A percentile compares a stretch with the other conserved stretches of the same genome.
Evolutionary conservation across 345 rosid genomes (phyloP).

Genomic region (Salix suchowensis): DNA sequence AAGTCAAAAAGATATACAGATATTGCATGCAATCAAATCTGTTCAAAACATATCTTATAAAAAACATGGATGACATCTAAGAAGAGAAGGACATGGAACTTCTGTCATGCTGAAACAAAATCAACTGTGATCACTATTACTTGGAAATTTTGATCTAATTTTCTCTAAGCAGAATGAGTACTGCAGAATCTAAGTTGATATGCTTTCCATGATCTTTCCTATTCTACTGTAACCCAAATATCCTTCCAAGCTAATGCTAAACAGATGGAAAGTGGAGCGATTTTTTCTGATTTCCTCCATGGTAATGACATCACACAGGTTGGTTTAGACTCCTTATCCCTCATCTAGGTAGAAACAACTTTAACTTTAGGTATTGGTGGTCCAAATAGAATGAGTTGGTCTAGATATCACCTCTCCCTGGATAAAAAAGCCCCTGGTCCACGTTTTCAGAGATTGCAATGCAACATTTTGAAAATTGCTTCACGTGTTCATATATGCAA

Average conservation of each 20-base stretch:
- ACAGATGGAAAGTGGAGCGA: background rate
- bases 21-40: background rate
- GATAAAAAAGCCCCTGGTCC: background rate
- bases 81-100: slow-evolving; percentile 5
- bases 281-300: no score
- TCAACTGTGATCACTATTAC: background rate
- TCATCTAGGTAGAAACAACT: no score
- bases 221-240: background rate
- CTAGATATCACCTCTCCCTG: background rate
- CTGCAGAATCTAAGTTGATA: background rate
- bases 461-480: background rate
- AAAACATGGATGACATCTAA: slow-evolving; percentile 7
- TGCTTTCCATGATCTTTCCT: background rate
- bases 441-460: background rate
- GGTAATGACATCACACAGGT: no score
- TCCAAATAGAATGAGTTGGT: no score
- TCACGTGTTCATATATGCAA: background rate
- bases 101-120: background rate
- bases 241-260: background rate
- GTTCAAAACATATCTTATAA: background rate
- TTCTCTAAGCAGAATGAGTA: background rate
- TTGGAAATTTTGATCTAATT: background rate
- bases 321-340: no score
- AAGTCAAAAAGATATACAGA: background rate
- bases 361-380: no score